phyloP scores from a whole-genome alignment of 2,329 filamentous ascomycete genomes.

The Chaetothyriales sp. region DNA sequence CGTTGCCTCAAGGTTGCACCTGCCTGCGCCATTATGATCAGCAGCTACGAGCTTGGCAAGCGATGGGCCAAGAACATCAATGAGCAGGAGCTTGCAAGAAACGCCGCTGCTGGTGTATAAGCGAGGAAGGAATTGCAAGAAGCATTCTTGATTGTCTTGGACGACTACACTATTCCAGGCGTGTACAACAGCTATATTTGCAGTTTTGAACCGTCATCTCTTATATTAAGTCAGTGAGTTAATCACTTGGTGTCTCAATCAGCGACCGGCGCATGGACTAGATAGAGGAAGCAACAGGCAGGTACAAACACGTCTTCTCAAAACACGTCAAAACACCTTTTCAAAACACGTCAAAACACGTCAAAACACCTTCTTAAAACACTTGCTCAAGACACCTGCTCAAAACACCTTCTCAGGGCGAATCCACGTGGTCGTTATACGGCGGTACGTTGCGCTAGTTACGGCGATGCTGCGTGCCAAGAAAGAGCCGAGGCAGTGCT shows the following conservation, averaged over 20 bases:
- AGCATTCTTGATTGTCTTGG: not conserved
- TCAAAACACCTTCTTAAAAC: too few species aligned
- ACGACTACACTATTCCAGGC: too few species aligned
- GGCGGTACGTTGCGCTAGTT: too few species aligned
- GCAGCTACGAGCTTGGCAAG: constrained; percentile 93
- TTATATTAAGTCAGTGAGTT: not conserved
- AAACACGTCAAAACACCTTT: too few species aligned
- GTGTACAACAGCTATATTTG: not conserved
- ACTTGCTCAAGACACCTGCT: too few species aligned
- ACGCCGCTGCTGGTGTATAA: constrained; percentile 9
- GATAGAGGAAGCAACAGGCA: not conserved
- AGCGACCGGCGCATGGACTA: not conserved
- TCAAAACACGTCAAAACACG: too few species aligned
- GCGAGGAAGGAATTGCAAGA: not conserved
- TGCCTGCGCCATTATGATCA: constrained; percentile 98
- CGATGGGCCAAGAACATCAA: constrained; percentile 69
- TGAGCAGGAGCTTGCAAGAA: constrained; percentile 30
- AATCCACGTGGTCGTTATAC: too few species aligned
- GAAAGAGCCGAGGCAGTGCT: not conserved
- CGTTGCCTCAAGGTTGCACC: constrained; percentile 88
- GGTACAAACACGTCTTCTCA: not conserved
- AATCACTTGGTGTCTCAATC: not conserved
- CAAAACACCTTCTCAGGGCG: too few species aligned
- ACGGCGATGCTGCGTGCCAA: too few species aligned
- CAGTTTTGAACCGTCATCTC: not conserved